A percentile compares a stretch with the other conserved stretches of the same genome.
These are phyloP conservation scores for Chalciporus sp. DNA, from an alignment of 1,284 basidiomycete genomes.

Conservation along the genomic window DNA sequence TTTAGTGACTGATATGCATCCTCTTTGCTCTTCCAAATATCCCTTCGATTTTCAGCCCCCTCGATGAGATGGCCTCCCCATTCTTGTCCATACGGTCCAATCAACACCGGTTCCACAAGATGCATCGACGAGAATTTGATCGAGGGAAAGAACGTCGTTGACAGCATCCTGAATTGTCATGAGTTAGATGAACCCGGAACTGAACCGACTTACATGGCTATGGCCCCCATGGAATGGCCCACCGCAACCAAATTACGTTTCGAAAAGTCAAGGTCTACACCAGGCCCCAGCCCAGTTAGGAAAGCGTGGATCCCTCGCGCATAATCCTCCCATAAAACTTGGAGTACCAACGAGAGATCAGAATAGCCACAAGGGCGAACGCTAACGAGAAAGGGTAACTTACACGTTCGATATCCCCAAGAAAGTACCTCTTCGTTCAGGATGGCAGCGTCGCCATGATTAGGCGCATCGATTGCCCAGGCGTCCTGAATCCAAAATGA, in stretches of 20 bases:
- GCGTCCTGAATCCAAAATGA: neutral
- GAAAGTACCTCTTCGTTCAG: neutral
- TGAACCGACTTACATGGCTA: neutral
- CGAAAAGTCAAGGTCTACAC: slow-evolving; percentile 9
- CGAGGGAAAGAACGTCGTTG: neutral
- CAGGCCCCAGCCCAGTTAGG: neutral
- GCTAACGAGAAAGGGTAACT: neutral
- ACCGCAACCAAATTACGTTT: slow-evolving; percentile 2
- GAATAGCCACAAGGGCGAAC: too few relatives aligned
- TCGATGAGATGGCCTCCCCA: neutral
- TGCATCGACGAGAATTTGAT: slow-evolving; percentile 10
- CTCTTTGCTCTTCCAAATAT: slow-evolving; percentile 3
- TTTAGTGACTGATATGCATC: neutral
- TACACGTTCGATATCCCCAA: neutral
- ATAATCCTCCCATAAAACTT: slow-evolving; percentile 7
- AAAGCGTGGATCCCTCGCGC: slow-evolving; percentile 6
- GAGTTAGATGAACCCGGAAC: neutral
- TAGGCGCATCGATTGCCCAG: neutral
- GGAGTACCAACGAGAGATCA: too few relatives aligned
- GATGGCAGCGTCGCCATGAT: neutral
- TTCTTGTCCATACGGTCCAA: neutral
- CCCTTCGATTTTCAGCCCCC: neutral
- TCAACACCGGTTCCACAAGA: slow-evolving; percentile 2
- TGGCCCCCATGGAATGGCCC: slow-evolving; percentile 2
- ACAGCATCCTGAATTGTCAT: neutral